phyloP scores from a whole-genome alignment of 2,329 filamentous ascomycete genomes.

The Paecilomyces variotii region DNA sequence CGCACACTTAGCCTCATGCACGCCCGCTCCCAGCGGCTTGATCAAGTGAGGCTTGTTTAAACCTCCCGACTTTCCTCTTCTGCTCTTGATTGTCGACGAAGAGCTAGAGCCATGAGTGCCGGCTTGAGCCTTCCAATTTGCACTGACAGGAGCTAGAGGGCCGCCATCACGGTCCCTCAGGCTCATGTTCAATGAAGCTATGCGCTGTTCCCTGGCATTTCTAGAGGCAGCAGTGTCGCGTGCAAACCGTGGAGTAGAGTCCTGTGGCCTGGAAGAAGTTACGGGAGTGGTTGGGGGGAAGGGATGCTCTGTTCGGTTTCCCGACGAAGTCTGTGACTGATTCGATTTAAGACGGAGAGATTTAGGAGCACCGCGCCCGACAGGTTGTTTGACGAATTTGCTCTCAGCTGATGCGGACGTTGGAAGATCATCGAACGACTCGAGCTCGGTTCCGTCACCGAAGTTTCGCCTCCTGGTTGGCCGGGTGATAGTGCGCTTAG shows the following conservation, averaged over 20 bases:
- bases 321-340: conserved; percentile 27
- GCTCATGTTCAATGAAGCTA: conserved; percentile 35
- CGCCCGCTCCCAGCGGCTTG: conserved; percentile 65
- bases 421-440: conserved; percentile 88
- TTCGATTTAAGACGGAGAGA: conserved; percentile 47
- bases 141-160: conserved; percentile 44
- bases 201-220: conserved; percentile 55
- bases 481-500: conserved; percentile 65
- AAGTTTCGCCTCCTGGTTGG: conserved; percentile 66
- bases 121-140: conserved; percentile 53
- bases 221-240: conserved; percentile 59
- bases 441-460: conserved; percentile 86
- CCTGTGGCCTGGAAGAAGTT: conserved; percentile 40
- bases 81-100: conserved; percentile 42
- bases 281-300: conserved; percentile 51
- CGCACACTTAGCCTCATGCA: conserved; percentile 74
- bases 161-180: conserved; percentile 32
- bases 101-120: conserved; percentile 44
- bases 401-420: conserved; percentile 77
- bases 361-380: conserved; percentile 60
- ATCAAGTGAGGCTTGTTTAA: conserved; percentile 72
- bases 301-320: conserved; percentile 30
- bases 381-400: conserved; percentile 72
- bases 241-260: conserved; percentile 54
- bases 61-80: conserved; percentile 29